These are phyloP conservation scores for Chlorella vulgaris DNA, from an alignment of 139 green algal genomes.

Conservation along the genomic window DNA sequence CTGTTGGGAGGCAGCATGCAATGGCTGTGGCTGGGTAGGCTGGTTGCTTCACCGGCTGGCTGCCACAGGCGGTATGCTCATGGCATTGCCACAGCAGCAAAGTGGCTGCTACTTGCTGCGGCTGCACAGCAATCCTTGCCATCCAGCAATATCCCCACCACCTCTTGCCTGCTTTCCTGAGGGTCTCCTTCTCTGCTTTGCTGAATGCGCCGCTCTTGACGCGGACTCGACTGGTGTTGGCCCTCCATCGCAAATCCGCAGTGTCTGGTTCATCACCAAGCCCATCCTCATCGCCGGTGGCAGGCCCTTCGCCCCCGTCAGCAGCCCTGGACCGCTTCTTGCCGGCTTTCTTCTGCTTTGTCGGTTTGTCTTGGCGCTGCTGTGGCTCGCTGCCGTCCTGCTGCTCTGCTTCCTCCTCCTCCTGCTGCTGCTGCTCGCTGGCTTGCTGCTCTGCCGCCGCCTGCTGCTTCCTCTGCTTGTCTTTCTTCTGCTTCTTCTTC, in stretches of 20 bases:
- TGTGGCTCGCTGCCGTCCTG: neutral
- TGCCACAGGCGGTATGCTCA: too few relatives aligned
- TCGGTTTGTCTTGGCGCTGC: neutral
- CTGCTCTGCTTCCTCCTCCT: neutral
- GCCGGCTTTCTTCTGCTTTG: too few relatives aligned
- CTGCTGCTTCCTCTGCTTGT: neutral
- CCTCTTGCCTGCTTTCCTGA: constrained; percentile 49
- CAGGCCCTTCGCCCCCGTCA: neutral
- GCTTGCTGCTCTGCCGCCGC: constrained; percentile 11
- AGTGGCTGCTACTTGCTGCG: too few relatives aligned
- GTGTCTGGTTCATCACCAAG: neutral
- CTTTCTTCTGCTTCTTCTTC: neutral
- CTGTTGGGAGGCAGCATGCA: too few relatives aligned
- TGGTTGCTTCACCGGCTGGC: too few relatives aligned
- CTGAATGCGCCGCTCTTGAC: constrained; percentile 68
- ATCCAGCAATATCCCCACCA: too few relatives aligned
- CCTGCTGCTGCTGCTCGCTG: neutral
- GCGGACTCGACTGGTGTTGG: constrained; percentile 51
- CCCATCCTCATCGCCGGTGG: neutral
- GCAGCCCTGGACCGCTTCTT: neutral
- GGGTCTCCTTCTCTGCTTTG: constrained; percentile 51
- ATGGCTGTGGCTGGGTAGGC: too few relatives aligned
- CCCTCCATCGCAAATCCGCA: constrained; percentile 44
- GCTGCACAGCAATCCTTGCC: too few relatives aligned
- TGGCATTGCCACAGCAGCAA: too few relatives aligned